A percentile compares a stretch with the other conserved stretches of the same genome.
Evolutionary conservation across 2,329 filamentous ascomycete genomes (phyloP).

Genomic region (Triangularia setosa): DNA sequence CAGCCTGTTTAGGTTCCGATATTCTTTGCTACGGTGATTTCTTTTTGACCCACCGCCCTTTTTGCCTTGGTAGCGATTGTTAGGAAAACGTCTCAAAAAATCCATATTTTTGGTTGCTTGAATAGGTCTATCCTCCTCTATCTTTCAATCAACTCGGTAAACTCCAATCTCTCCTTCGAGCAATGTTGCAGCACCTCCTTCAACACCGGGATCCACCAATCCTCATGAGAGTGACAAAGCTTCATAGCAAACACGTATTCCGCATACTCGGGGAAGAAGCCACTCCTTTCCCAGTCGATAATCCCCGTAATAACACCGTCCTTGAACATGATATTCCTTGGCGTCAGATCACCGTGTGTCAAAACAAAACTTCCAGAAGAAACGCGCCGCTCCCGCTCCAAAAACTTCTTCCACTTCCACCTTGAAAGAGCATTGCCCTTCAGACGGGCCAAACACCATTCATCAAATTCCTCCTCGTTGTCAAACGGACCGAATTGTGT

Average conservation of each 20-base stretch:
- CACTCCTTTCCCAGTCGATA: constrained; percentile 17
- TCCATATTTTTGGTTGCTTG: too few species aligned
- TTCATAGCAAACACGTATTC: constrained; percentile 17
- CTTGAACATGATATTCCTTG: constrained; percentile 13
- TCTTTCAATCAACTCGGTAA: constrained; percentile 7
- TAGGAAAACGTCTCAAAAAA: too few species aligned
- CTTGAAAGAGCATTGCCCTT: neutral
- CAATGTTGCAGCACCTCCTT: constrained; percentile 6
- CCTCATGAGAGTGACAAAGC: constrained; percentile 2
- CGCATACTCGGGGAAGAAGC: constrained; percentile 18
- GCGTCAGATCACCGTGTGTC: neutral
- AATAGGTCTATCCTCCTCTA: too few species aligned
- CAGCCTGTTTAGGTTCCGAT: too few species aligned
- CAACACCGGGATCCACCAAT: constrained; percentile 15
- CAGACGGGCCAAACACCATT: constrained; percentile 12
- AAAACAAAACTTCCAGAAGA: neutral
- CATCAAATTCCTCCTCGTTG: constrained; percentile 9
- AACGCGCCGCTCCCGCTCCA: constrained; percentile 6
- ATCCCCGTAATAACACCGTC: constrained; percentile 10
- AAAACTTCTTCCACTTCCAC: constrained; percentile 2
- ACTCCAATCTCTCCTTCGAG: constrained; percentile 7
- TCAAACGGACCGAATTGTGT: constrained; percentile 8
- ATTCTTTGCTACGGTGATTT: too few species aligned
- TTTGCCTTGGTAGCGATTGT: too few species aligned
- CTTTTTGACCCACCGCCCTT: too few species aligned